Percentiles rank a stretch among this genome's conserved stretches.
phyloP scores from a whole-genome alignment of 306 rosid species.

The Dryas alaskensis region DNA sequence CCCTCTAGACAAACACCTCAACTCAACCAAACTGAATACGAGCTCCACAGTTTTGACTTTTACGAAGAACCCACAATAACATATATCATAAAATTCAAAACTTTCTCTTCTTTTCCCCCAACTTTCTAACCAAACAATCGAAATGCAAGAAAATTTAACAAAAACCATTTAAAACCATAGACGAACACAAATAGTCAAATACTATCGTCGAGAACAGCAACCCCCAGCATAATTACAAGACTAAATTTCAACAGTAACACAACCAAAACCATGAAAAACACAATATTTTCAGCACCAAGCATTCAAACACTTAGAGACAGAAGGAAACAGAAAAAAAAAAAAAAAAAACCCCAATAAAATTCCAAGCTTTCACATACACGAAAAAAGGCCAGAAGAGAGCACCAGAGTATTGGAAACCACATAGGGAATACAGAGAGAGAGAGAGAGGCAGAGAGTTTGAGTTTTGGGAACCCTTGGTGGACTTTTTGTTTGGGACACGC shows the following conservation, averaged over 20 bases:
- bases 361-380: conserved; percentile 24
- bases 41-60: not conserved
- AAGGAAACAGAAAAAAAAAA: not conserved
- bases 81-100: not conserved
- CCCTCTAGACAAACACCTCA: not conserved
- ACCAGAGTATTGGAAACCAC: conserved; percentile 13
- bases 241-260: not conserved
- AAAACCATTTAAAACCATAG: not conserved
- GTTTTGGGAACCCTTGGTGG: conserved; percentile 23
- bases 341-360: conserved; percentile 13
- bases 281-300: not conserved
- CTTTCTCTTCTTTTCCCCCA: not conserved
- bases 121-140: conserved; percentile 20
- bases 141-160: conserved; percentile 12
- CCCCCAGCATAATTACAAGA: conserved; percentile 1
- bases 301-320: not conserved
- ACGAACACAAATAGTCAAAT: conserved; percentile 2
- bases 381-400: conserved; percentile 1
- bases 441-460: conserved; percentile 12
- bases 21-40: not conserved
- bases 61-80: conserved; percentile 8
- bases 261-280: not conserved
- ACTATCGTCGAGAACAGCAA: conserved; percentile 23
- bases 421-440: not conserved
- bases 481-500: not conserved